These are phyloP conservation scores for Thermothielavioides terrestris DNA, from an alignment of 495 filamentous ascomycete species.

Conservation along the genomic window DNA sequence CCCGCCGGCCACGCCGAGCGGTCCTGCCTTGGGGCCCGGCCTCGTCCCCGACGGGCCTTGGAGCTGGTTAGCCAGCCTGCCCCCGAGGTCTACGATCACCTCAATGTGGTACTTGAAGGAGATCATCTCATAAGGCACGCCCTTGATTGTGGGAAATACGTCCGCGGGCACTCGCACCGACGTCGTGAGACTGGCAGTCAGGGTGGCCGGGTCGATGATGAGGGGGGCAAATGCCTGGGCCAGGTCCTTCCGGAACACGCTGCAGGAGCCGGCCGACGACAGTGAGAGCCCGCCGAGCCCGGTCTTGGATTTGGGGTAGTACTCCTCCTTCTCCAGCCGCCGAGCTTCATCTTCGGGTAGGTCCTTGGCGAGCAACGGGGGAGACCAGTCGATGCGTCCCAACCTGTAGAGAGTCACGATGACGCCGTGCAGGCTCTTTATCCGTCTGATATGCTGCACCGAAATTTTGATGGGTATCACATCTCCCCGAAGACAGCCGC, in stretches of 20 bases:
- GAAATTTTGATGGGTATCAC: constrained; percentile 68
- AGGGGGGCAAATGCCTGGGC: constrained; percentile 79
- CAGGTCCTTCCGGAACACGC: constrained; percentile 88
- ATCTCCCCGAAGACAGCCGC: constrained; percentile 82
- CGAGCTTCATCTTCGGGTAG: constrained; percentile 54
- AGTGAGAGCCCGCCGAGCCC: constrained; percentile 76
- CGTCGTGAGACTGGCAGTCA: constrained; percentile 67
- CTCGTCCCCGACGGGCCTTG: constrained; percentile 29
- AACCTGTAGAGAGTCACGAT: constrained; percentile 89
- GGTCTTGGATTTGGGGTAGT: constrained; percentile 61
- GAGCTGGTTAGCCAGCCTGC: constrained; percentile 60
- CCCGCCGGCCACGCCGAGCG: constrained; percentile 11
- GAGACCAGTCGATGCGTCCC: constrained; percentile 83
- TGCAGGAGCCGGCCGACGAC: constrained; percentile 69
- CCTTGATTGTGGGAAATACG: constrained; percentile 82
- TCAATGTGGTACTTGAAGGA: constrained; percentile 91
- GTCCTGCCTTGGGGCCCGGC: constrained; percentile 5
- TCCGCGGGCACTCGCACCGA: constrained; percentile 83
- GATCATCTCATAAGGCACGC: constrained; percentile 84
- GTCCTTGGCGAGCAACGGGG: constrained; percentile 50
- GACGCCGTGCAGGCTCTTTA: constrained; percentile 84
- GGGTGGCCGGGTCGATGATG: constrained; percentile 70
- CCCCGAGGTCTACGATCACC: constrained; percentile 83
- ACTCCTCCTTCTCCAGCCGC: constrained; percentile 63
- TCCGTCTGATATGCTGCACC: constrained; percentile 75